Base-by-base conservation (phyloP, 148 eudicot genomes). In the Rhododendron vialii region DNA sequence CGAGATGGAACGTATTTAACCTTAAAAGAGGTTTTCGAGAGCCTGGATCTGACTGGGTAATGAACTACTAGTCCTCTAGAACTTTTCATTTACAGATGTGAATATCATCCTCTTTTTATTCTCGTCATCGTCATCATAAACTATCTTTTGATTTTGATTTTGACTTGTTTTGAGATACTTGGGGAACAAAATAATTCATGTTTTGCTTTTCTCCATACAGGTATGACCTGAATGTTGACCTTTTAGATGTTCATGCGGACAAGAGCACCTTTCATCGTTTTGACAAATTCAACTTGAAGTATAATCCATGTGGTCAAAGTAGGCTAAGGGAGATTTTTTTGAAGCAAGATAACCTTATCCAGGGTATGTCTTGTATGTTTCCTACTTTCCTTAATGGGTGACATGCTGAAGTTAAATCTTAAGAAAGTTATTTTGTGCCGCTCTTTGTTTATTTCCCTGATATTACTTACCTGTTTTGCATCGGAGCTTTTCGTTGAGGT, bases 241-340 rank as follows among this genome's bases (percentile, higher is more conserved):
- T 98, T 53, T 86, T 98, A 82, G 99, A 98, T 88, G 99, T 98
- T 86, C 99, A 98, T 89, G 99, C 99, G 20, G 99, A 98, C 95
- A 98, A 98, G 92, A 98, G 99, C 87, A 98, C 99, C 53, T 98
- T 98, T 85, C 99, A 98, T 93, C 99, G 99, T 83, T 98, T 98
- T 91, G 99, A 98, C 90, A 98, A 98, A 88, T 98, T 98, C 83
- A 98, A 98, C 87, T 92, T 98, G 74, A 98, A 98, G 95, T 98
- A 98, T 86, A 98, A 98, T 92, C 99, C 99, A 71, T 98, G 99
- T 90, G 99, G 99, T 85, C 99, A 98, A 87, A 98, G 99, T 95
- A 94, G 99, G 90, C 95, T 98, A 75, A 92, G 99, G 86, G 99
- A 98, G 88, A 98, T 98, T 88, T 98, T 98, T 88, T 90, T 98